Percentiles rank a stretch among this genome's conserved stretches.
phyloP scores from a whole-genome alignment of 495 filamentous ascomycete species.

The Penicillium lagena region DNA sequence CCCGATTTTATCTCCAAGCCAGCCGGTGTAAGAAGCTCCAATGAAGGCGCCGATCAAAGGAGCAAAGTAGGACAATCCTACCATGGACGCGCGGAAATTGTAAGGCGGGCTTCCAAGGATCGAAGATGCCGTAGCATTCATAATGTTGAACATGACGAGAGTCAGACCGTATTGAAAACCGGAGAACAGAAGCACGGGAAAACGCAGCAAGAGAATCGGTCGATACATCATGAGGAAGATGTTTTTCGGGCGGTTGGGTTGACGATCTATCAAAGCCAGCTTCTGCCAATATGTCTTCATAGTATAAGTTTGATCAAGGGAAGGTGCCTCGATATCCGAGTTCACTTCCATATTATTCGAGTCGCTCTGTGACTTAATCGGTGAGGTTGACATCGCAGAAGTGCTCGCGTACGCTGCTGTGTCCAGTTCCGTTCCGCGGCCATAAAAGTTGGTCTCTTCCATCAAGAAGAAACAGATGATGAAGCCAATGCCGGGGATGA shows the following conservation, averaged over 20 bases:
- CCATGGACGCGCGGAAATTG: conserved; percentile 3
- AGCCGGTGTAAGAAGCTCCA: conserved; percentile 6
- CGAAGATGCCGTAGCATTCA: conserved; percentile 1
- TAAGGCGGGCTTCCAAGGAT: conserved; percentile 11
- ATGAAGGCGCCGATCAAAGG: conserved; percentile 12
- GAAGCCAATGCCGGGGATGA: conserved; percentile 35
- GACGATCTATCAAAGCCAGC: conserved; percentile 1
- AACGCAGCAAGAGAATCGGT: conserved; percentile 5
- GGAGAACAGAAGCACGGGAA: conserved; percentile 7
- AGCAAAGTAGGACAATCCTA: conserved; percentile 6
- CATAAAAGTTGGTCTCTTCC: conserved; percentile 42
- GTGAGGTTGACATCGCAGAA: background rate
- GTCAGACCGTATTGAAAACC: conserved; percentile 8
- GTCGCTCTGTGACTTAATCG: no score
- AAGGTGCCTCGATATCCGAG: background rate
- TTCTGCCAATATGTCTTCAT: conserved; percentile 4
- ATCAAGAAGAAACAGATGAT: conserved; percentile 50
- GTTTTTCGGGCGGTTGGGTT: background rate
- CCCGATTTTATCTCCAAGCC: conserved; percentile 15
- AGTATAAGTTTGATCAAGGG: no score
- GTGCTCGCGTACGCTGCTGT: background rate
- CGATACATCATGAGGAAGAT: background rate
- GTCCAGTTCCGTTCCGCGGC: background rate
- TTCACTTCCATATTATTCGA: no score
- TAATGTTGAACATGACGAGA: conserved; percentile 5